Conservation (phyloP, 495 filamentous ascomycete species). For the Astrothelium macrocarpum region DNA sequence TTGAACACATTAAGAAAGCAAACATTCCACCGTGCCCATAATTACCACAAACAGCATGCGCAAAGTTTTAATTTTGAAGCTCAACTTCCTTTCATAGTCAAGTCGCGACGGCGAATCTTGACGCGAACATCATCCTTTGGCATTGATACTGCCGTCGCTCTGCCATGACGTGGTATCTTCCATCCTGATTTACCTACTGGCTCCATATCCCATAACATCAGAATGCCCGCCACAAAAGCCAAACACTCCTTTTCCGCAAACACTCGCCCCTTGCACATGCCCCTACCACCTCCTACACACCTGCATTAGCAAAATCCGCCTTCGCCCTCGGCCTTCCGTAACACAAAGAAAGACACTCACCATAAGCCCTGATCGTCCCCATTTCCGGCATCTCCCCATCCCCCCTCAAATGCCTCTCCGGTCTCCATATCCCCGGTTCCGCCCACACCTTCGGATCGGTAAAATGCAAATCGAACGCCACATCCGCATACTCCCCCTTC, state of each 20-base stretch:
- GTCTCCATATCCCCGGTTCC: slow-evolving; percentile 43
- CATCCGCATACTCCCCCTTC: slow-evolving; percentile 40
- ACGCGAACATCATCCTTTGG: slow-evolving; percentile 25
- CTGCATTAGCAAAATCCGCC: background rate
- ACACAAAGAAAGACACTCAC: slow-evolving; percentile 15
- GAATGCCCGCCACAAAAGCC: slow-evolving; percentile 30
- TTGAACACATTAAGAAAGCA: too few relatives aligned
- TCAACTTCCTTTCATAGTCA: background rate
- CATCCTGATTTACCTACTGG: slow-evolving; percentile 23
- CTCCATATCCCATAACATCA: slow-evolving; percentile 35
- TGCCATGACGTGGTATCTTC: slow-evolving; percentile 26
- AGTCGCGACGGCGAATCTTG: background rate
- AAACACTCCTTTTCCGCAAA: slow-evolving; percentile 33
- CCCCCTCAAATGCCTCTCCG: slow-evolving; percentile 39
- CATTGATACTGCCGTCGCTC: slow-evolving; percentile 23
- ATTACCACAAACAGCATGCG: too few relatives aligned
- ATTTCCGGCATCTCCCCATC: slow-evolving; percentile 27
- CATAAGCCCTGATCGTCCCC: slow-evolving; percentile 37
- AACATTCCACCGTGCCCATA: too few relatives aligned
- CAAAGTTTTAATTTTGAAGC: too few relatives aligned
- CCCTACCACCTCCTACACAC: slow-evolving; percentile 17
- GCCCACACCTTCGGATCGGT: slow-evolving; percentile 40
- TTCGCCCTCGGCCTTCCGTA: too few relatives aligned
- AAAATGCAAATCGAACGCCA: slow-evolving; percentile 43
- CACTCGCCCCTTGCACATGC: slow-evolving; percentile 29